Evolutionary conservation across 2,329 filamentous ascomycete genomes (phyloP), one percentile per base, ranked within the genome.

Genomic region (Phyllachora maydis): DNA sequence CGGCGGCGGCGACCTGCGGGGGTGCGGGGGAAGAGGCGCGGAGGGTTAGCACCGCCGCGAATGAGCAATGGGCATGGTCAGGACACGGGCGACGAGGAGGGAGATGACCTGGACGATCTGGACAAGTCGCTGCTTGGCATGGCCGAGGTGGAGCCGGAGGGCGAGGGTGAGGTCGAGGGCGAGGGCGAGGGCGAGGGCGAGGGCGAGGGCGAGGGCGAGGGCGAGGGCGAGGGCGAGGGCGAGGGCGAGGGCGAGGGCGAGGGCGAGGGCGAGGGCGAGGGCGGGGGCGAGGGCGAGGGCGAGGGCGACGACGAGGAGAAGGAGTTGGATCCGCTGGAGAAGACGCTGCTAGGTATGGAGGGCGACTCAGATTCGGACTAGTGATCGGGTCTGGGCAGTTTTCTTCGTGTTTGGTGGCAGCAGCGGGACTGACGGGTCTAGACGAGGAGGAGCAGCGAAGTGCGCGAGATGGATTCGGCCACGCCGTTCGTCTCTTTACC

Each of bases 51-150:
- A 40, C 25, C 38, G 34, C 27, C 31, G 33, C 10, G 37, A n/a
- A n/a, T 36, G 26, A 11, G 26, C 10, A 48, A 49, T 16, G 45
- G 43, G 16, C 43, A 47, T 18, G 31, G 34, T 4, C 52, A 55
- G 9, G 54, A 59, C 17, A 39, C 54, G 18, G 45, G 46, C 13
- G 50, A 50, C 42, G 46, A 52, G 19, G 49, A 56, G 26, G 54
- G 47, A 6, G 56, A 63, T 19, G 56, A 56, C 21, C 49, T 65
- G 28, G 62, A 63, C 26, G 62, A 67, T 14, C 56, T 55, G 24
- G 56, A 65, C 10, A 55, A 60, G 35, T 61, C 63, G 24, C 39
- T 58, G 9, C 36, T 59, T 4, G 56, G 52, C 8, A 32, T 59
- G 17, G 59, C 46, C 20, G 53, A 47, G 14, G 42, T n/a, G n/a